These are phyloP conservation scores for Pseudomonodictys pantanalensis DNA, from an alignment of 495 filamentous ascomycete genomes.

Conservation along the genomic window DNA sequence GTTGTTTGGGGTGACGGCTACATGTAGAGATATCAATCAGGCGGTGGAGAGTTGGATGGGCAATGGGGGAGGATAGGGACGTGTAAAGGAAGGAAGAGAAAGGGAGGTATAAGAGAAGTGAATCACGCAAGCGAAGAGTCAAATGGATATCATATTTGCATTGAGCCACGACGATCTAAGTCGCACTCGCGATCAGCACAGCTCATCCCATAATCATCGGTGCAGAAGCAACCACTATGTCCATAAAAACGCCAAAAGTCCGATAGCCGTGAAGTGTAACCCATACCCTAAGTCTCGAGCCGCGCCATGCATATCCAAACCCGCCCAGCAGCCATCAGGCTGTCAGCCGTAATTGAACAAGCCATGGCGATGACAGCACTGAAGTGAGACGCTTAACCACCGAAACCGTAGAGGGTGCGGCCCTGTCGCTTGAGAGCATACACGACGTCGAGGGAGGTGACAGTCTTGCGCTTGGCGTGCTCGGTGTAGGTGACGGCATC, in stretches of 20 bases:
- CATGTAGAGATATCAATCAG: slow-evolving; percentile 49
- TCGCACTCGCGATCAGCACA: too few species aligned
- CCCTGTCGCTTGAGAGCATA: slow-evolving; percentile 95
- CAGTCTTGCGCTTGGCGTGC: slow-evolving; percentile 97
- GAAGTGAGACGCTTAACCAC: slow-evolving; percentile 65
- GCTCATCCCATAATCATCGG: too few species aligned
- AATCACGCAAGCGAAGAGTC: too few species aligned
- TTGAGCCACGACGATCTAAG: too few species aligned
- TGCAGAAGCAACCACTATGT: too few species aligned
- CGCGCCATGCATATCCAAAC: neutral
- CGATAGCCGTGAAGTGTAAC: too few species aligned
- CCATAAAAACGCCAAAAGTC: too few species aligned
- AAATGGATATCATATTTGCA: too few species aligned
- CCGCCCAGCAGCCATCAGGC: slow-evolving; percentile 6
- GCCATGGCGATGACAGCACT: slow-evolving; percentile 8
- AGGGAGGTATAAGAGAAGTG: neutral
- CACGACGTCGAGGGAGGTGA: slow-evolving; percentile 92
- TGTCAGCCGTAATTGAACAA: neutral
- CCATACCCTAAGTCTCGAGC: slow-evolving; percentile 1
- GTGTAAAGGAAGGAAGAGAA: neutral
- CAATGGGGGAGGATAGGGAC: neutral
- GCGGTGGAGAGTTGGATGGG: slow-evolving; percentile 39
- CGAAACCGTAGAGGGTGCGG: slow-evolving; percentile 94
- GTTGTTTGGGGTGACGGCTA: slow-evolving; percentile 55
- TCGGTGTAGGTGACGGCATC: slow-evolving; percentile 98